Base-by-base conservation (phyloP, 2,329 filamentous ascomycete genomes). In the Pseudogymnoascus sp. region DNA sequence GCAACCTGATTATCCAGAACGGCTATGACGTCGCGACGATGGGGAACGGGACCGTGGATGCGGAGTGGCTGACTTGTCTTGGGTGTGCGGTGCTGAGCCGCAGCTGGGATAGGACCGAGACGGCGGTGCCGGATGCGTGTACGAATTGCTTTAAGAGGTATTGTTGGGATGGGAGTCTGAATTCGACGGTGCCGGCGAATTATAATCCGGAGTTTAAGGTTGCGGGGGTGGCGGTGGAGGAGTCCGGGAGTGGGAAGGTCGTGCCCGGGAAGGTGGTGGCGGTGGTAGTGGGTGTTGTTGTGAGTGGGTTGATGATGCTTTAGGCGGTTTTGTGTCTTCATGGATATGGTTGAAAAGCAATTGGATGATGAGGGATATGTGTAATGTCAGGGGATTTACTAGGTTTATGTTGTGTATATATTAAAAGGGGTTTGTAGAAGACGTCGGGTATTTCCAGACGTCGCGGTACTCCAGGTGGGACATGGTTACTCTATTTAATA, bases 51-150 rank as follows among this genome's bases (percentile, higher is more conserved):
- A 93, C 91, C 0, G 72, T 87, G 2, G 88, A 96, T 73, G 69
- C 76, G 2, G 76, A 88, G 66, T 99, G 95, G 93, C 81, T 88
- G 0, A 81, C 85, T 1, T 99, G 93, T 69, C 88, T 96, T 3
- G 91, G 88, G 21, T 99, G 95, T 75, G 95, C 93, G 4, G 87
- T 96, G 40, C 81, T 97, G 14, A 84, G 83, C 62, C 84, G 93
- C 65, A 91, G 88, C 68, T 84, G 95, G 67, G 80, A 85, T 65
- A 83, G 91, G 60, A 93, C 90, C 0, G 80, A 81, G 16, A 88
- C 88, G 0, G 66, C 77, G 0, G 81, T 93, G 1, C 93, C 93
- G 0, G 79, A 82, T 0, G 85, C 84, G 8, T 99, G 95, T 78
- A 79, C 77, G 46, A 71, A 81, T 60, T 99, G 95, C 78, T 97